Conservation (phyloP, 371 early-diverging fungal species). For the Circinella umbellata region DNA sequence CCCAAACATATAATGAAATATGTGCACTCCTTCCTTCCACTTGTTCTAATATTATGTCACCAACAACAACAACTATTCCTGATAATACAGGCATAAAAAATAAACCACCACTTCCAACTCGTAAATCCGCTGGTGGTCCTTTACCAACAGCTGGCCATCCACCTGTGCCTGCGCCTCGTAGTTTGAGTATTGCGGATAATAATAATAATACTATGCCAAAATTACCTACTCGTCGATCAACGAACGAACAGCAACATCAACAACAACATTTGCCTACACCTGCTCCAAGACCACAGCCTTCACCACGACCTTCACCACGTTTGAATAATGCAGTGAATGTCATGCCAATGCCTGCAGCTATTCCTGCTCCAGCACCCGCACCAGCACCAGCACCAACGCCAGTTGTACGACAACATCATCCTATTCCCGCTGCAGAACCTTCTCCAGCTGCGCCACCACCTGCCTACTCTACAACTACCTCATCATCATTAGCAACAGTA, state of each 20-base stretch:
- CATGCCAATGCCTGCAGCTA: not conserved
- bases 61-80: not conserved
- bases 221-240: constrained; percentile 37
- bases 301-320: constrained; percentile 12
- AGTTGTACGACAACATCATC: constrained; percentile 2
- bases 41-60: not conserved
- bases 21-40: constrained; percentile 36
- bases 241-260: constrained; percentile 7
- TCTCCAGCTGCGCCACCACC: constrained; percentile 18
- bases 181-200: too few relatives aligned
- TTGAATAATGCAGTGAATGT: constrained; percentile 4
- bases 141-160: constrained; percentile 1
- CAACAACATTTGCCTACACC: not conserved
- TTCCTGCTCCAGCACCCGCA: constrained; percentile 14
- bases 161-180: constrained; percentile 27
- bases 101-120: constrained; percentile 47
- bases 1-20: constrained; percentile 43
- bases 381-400: constrained; percentile 12
- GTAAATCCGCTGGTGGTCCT: constrained; percentile 29
- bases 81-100: not conserved
- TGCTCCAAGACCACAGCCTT: constrained; percentile 8
- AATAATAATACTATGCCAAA: constrained; percentile 24
- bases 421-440: constrained; percentile 15
- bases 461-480: constrained; percentile 19
- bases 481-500: constrained; percentile 29